Conservation (phyloP, 805 yeast species). For the Sugiyamaella marilandica region DNA sequence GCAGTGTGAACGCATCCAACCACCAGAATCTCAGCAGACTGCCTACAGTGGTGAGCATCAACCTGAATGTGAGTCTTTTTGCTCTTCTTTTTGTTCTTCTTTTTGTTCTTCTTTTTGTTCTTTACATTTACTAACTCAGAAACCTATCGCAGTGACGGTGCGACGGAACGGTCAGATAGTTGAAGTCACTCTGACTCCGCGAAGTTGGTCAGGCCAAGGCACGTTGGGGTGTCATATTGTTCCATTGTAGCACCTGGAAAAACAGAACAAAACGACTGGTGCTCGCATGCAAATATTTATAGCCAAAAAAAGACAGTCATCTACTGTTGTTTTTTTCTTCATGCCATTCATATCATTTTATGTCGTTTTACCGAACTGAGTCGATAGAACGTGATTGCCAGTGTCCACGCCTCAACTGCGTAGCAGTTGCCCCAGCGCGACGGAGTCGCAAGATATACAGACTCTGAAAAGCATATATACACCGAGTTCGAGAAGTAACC, state of each 20-base stretch:
- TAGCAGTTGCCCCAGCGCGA: too few species aligned
- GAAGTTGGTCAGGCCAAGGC: constrained; percentile 63
- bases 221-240: constrained; percentile 60
- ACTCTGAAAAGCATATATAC: too few species aligned
- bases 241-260: constrained; percentile 17
- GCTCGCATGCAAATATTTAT: too few species aligned
- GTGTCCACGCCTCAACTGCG: too few species aligned
- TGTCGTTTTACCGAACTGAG: too few species aligned
- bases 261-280: background rate
- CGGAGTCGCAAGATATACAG: too few species aligned
- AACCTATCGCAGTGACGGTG: constrained; percentile 25
- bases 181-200: constrained; percentile 39
- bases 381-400: too few species aligned
- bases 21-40: constrained; percentile 45
- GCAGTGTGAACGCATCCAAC: constrained; percentile 50
- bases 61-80: constrained; percentile 27
- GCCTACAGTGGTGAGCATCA: constrained; percentile 41
- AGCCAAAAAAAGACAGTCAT: background rate
- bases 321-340: background rate
- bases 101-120: too few species aligned
- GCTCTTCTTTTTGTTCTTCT: constrained; percentile 1
- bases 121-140: constrained; percentile 7
- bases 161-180: constrained; percentile 18
- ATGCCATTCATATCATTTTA: background rate
- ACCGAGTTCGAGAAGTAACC: background rate